These are phyloP conservation scores for Penicillium odoratum DNA, from an alignment of 495 filamentous ascomycete species.

Conservation along the genomic window DNA sequence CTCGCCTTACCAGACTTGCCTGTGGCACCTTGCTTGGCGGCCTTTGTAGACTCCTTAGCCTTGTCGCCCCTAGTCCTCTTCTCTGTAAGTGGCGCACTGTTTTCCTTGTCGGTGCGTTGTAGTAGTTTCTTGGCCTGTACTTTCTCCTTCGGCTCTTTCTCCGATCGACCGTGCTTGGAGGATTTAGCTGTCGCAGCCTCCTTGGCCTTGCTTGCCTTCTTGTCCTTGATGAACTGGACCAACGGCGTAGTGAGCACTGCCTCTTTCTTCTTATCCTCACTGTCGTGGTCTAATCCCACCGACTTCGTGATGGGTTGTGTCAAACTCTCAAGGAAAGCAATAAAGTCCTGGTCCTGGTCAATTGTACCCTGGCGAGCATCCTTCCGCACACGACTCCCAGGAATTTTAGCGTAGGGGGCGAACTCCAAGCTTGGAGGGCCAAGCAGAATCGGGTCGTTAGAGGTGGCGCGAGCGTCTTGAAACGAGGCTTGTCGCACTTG, in stretches of 20 bases:
- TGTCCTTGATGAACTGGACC: constrained; percentile 86
- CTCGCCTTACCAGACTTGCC: constrained; percentile 31
- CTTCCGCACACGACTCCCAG: constrained; percentile 64
- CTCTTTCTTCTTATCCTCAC: constrained; percentile 53
- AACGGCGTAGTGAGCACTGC: constrained; percentile 81
- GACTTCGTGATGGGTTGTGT: constrained; percentile 71
- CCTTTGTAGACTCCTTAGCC: constrained; percentile 75
- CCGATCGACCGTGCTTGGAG: constrained; percentile 57
- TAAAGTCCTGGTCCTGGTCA: constrained; percentile 93
- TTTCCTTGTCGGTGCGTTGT: constrained; percentile 48
- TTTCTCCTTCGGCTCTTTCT: constrained; percentile 63
- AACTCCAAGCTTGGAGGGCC: constrained; percentile 78
- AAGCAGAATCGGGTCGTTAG: constrained; percentile 64
- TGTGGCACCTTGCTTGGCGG: constrained; percentile 68
- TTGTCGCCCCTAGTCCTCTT: constrained; percentile 58
- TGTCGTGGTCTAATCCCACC: constrained; percentile 49
- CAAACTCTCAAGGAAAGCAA: constrained; percentile 83
- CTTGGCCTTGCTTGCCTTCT: constrained; percentile 85
- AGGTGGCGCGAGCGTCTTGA: constrained; percentile 71
- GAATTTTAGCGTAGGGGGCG: constrained; percentile 77
- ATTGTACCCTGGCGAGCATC: constrained; percentile 92
- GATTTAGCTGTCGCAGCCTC: constrained; percentile 55
- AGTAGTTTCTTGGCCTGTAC: constrained; percentile 51
- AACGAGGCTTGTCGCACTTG: constrained; percentile 64
- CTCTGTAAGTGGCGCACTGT: constrained; percentile 33